Percentiles rank a stretch among this genome's conserved stretches.
phyloP scores from a whole-genome alignment of 2,329 filamentous ascomycete genomes.

The Sclerotinia sclerotiorum region DNA sequence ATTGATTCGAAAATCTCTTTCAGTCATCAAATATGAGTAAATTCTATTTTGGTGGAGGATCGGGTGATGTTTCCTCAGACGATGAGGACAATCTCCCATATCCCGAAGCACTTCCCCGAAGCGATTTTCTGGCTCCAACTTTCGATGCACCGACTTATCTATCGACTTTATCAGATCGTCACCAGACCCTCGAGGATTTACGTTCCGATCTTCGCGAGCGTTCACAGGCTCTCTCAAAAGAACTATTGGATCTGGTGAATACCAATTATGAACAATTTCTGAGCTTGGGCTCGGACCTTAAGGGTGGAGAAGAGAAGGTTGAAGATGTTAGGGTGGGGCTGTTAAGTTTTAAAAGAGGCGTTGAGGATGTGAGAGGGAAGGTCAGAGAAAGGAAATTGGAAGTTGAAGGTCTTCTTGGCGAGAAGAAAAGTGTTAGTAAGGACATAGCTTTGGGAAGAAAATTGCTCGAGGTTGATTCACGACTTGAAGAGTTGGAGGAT shows the following conservation, averaged over 20 bases:
- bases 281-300: constrained; percentile 74
- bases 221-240: constrained; percentile 74
- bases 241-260: constrained; percentile 93
- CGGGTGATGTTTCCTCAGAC: constrained; percentile 38
- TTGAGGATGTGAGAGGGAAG: constrained; percentile 68
- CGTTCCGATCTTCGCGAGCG: constrained; percentile 81
- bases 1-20: neutral
- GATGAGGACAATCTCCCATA: constrained; percentile 79
- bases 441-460: constrained; percentile 61
- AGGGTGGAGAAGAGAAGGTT: constrained; percentile 86
- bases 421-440: constrained; percentile 63
- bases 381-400: constrained; percentile 65
- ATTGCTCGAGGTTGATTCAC: constrained; percentile 66
- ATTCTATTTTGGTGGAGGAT: constrained; percentile 46
- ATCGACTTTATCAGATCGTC: constrained; percentile 77
- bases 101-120: constrained; percentile 77
- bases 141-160: constrained; percentile 85
- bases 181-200: constrained; percentile 94
- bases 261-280: constrained; percentile 92
- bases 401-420: constrained; percentile 60
- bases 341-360: constrained; percentile 78
- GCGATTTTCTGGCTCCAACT: constrained; percentile 73
- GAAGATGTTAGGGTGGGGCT: constrained; percentile 87
- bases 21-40: constrained; percentile 45
- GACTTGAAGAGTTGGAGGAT: constrained; percentile 62